Evolutionary conservation across 352 stramenopile species (phyloP).

Genomic region (Globisporangium mamillatum): DNA sequence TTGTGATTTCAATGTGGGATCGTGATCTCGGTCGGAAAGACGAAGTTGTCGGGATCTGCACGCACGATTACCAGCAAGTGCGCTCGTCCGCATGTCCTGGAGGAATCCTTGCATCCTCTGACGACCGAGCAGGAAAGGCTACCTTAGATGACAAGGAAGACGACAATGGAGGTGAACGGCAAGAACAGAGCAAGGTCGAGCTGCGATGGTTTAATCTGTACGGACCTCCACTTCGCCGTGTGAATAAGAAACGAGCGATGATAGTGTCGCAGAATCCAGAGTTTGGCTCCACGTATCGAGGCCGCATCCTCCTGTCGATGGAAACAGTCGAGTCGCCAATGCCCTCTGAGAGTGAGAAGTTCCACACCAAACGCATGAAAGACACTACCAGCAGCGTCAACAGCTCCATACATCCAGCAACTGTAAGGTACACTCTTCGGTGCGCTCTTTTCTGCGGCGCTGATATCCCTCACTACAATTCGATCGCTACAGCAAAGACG

Average conservation of each 20-base stretch:
- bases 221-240: slow-evolving; percentile 59
- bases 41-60: slow-evolving; percentile 68
- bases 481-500: slow-evolving; percentile 15
- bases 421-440: slow-evolving; percentile 64
- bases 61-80: slow-evolving; percentile 72
- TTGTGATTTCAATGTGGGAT: slow-evolving; percentile 81
- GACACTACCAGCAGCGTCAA: slow-evolving; percentile 15
- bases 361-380: slow-evolving; percentile 50
- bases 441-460: slow-evolving; percentile 58
- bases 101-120: slow-evolving; percentile 22
- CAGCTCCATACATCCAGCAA: slow-evolving; percentile 30
- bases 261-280: slow-evolving; percentile 62
- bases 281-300: slow-evolving; percentile 77
- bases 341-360: slow-evolving; percentile 53
- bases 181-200: slow-evolving; percentile 22
- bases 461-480: slow-evolving; percentile 36
- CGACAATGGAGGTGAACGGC: background rate
- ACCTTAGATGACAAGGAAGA: slow-evolving; percentile 3
- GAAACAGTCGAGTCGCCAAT: slow-evolving; percentile 43
- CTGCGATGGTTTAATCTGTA: slow-evolving; percentile 86
- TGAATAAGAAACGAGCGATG: slow-evolving; percentile 49
- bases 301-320: slow-evolving; percentile 76
- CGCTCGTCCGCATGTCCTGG: slow-evolving; percentile 22
- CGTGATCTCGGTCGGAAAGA: slow-evolving; percentile 65
- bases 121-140: background rate